phyloP scores from a whole-genome alignment of 2,329 filamentous ascomycete species.

The Talaromyces piceae region DNA sequence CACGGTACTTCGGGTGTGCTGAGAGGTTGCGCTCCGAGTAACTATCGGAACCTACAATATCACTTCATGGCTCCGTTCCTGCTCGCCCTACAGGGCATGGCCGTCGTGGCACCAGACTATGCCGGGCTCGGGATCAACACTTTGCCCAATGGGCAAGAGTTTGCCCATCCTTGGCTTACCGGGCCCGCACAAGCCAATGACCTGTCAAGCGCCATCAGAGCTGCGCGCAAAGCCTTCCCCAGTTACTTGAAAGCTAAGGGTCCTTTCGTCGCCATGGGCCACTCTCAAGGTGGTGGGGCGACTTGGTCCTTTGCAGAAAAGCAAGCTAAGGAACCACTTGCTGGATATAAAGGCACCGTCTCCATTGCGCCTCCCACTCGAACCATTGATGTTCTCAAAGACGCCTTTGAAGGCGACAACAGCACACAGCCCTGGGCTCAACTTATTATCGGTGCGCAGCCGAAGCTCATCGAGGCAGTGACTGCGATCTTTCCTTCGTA shows the following conservation, averaged over 20 bases:
- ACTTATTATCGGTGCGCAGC: constrained; percentile 1
- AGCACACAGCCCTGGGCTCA: constrained; percentile 3
- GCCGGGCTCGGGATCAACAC: constrained; percentile 37
- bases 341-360: constrained; percentile 5
- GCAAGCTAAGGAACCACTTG: constrained; percentile 3
- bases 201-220: constrained; percentile 36
- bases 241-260: constrained; percentile 20
- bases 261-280: constrained; percentile 40
- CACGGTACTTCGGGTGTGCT: constrained; percentile 41
- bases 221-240: constrained; percentile 38
- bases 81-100: constrained; percentile 38
- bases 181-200: constrained; percentile 37
- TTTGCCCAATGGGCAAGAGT: constrained; percentile 25
- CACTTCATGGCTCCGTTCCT: constrained; percentile 33
- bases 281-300: constrained; percentile 42
- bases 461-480: background rate
- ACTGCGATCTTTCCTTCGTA: constrained; percentile 1
- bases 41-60: constrained; percentile 36
- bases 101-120: constrained; percentile 41
- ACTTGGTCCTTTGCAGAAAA: constrained; percentile 30
- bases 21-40: constrained; percentile 34
- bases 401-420: constrained; percentile 6
- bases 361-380: constrained; percentile 4
- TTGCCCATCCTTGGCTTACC: constrained; percentile 37
- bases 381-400: constrained; percentile 4